phyloP scores from a whole-genome alignment of 768 basidiomycete species.

The Kwoniella sp. region DNA sequence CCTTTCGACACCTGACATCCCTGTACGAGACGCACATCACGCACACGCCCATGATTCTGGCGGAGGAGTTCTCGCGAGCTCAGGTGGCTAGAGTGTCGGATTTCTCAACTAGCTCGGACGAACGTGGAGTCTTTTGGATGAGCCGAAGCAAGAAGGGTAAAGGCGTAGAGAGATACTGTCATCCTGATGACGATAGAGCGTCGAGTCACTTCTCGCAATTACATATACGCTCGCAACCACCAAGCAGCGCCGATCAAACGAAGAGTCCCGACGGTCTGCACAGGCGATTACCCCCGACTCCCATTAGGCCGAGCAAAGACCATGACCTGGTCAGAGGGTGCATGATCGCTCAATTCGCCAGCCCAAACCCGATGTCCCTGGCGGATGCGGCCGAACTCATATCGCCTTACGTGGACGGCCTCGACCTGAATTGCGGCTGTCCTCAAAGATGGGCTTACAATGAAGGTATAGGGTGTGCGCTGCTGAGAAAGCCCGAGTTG shows the following conservation, averaged over 20 bases:
- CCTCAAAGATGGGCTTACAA: constrained; percentile 60
- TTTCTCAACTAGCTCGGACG: constrained; percentile 57
- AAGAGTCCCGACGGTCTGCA: neutral
- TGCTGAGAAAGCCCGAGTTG: constrained; percentile 60
- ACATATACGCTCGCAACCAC: neutral
- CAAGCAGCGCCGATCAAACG: neutral
- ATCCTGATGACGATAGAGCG: constrained; percentile 11
- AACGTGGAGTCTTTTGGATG: constrained; percentile 59
- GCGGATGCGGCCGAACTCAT: constrained; percentile 60
- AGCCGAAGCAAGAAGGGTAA: neutral
- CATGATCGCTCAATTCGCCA: constrained; percentile 61
- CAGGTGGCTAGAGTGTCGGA: constrained; percentile 58
- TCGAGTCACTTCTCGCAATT: neutral
- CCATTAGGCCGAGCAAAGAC: constrained; percentile 33
- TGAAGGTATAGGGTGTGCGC: constrained; percentile 60
- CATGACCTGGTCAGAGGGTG: constrained; percentile 55
- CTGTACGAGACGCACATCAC: constrained; percentile 60
- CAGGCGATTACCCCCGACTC: constrained; percentile 35
- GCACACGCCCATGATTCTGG: constrained; percentile 61
- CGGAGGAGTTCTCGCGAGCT: constrained; percentile 60
- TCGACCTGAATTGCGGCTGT: constrained; percentile 62
- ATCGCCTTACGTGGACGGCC: constrained; percentile 59
- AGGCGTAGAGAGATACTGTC: neutral
- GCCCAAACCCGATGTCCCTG: constrained; percentile 57
- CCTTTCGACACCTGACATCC: constrained; percentile 59